phyloP scores from a whole-genome alignment of 805 yeast genomes.

The Wickerhamiella galacta region DNA sequence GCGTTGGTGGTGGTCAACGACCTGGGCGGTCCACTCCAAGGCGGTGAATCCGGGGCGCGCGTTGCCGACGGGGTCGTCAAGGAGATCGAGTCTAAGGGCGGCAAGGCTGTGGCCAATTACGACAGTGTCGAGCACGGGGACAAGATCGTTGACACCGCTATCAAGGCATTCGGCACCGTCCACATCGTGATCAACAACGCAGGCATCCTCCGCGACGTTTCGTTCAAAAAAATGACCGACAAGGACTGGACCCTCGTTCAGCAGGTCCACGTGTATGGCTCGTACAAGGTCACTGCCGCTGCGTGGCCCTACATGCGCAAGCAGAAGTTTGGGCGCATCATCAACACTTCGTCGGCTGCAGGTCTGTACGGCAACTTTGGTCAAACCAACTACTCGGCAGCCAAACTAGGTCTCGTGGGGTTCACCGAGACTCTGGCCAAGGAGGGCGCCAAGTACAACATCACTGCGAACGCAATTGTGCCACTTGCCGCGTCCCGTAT shows the following conservation, averaged over 20 bases:
- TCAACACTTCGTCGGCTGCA: conserved; percentile 94
- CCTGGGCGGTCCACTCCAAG: conserved; percentile 68
- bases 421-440: conserved; percentile 87
- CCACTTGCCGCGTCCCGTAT: conserved; percentile 92
- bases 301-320: conserved; percentile 84
- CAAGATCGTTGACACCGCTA: conserved; percentile 69
- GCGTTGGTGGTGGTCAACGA: conserved; percentile 94
- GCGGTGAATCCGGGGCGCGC: conserved; percentile 41
- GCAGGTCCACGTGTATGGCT: conserved; percentile 81
- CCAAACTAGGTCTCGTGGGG: conserved; percentile 79
- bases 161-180: conserved; percentile 72
- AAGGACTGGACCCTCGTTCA: conserved; percentile 64
- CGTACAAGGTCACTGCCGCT: conserved; percentile 66
- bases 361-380: conserved; percentile 96
- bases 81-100: conserved; percentile 62
- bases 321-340: conserved; percentile 74
- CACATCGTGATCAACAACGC: conserved; percentile 88
- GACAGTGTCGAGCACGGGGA: conserved; percentile 81
- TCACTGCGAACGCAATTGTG: conserved; percentile 72
- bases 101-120: conserved; percentile 83
- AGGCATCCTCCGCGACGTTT: conserved; percentile 79
- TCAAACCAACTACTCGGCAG: conserved; percentile 89
- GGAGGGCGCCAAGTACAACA: conserved; percentile 79
- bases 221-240: conserved; percentile 72
- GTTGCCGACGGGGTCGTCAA: conserved; percentile 85